Base-by-base conservation (phyloP, 1,284 basidiomycete genomes). In the Rhodotorula sp. region DNA sequence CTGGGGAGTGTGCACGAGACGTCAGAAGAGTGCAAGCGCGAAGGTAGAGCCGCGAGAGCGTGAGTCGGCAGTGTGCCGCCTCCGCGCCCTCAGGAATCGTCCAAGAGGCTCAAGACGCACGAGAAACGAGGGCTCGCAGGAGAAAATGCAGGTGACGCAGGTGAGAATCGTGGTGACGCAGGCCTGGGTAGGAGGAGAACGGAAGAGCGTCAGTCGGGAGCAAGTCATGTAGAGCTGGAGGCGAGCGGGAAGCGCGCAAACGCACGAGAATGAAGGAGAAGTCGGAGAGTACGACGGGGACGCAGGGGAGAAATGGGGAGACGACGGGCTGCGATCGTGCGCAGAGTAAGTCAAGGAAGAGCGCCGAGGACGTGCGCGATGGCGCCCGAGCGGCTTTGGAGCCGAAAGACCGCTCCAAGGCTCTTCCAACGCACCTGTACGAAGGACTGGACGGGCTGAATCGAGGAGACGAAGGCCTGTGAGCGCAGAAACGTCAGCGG, bases 71-170 rank as follows among this genome's bases (percentile, higher is more conserved):
- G 34, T 34, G 34, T 34, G 34, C 34, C 34, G 34, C 34, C 34
- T 34, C 34, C 34, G 34, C 34, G 34, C 34, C 34, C 34, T 34
- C 34, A 5, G 34, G 34, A 34, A 34, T 34, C 34, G 34, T 34
- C 5, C 34, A 34, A 34, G 34, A 34, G 34, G 34, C 34, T 34
- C 34, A 34, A 34, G 5, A 34, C 34, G 34, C 34, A 34, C 34
- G 34, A 34, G 34, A 34, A 34, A 34, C 27, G 44, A 42, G 58
- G 67, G 27, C 58, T 48, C 12, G 34, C 34, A 13, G 92, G 92
- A 3, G 91, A 92, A 57, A 89, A 87, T 1, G 76, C 73, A 34
- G 82, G 81, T 34, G 79, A 80, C 9, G 80, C 80, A 13, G 82
- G 81, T 19, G 77, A 79, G 70, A 71, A 74, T 44, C 50, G 55